Percentiles rank a stretch among this genome's conserved stretches.
Conservation (phyloP, 75 land plant genomes). For the Sequoiadendron giganteum region DNA sequence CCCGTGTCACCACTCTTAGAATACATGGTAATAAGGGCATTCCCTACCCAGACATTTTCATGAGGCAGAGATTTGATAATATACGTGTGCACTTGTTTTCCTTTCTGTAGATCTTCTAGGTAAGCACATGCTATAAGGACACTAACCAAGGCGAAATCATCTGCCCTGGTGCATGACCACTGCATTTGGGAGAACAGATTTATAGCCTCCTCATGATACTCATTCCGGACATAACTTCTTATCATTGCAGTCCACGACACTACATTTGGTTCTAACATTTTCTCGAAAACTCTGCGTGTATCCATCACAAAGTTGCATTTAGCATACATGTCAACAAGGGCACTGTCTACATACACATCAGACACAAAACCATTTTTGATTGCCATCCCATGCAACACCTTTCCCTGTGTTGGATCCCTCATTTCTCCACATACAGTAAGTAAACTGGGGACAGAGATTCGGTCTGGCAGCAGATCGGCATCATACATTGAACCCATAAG, state of each 20-base stretch:
- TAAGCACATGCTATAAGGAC: constrained; percentile 54
- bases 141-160: constrained; percentile 48
- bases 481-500: neutral
- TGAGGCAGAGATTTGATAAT: constrained; percentile 34
- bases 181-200: constrained; percentile 38
- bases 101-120: constrained; percentile 45
- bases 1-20: constrained; percentile 30
- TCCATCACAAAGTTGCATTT: constrained; percentile 38
- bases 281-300: constrained; percentile 41
- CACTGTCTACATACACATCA: constrained; percentile 26
- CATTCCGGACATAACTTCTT: constrained; percentile 53
- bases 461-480: neutral
- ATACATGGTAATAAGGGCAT: constrained; percentile 45
- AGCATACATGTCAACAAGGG: constrained; percentile 42
- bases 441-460: neutral
- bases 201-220: constrained; percentile 29
- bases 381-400: neutral
- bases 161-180: constrained; percentile 32
- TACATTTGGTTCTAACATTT: constrained; percentile 33
- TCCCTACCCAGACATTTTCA: constrained; percentile 34
- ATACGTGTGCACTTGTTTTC: constrained; percentile 48
- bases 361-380: neutral
- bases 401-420: neutral
- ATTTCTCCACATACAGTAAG: neutral
- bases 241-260: constrained; percentile 77